These are phyloP conservation scores for Cladosporium sp. DNA, from an alignment of 2,329 filamentous ascomycete species.

Conservation along the genomic window DNA sequence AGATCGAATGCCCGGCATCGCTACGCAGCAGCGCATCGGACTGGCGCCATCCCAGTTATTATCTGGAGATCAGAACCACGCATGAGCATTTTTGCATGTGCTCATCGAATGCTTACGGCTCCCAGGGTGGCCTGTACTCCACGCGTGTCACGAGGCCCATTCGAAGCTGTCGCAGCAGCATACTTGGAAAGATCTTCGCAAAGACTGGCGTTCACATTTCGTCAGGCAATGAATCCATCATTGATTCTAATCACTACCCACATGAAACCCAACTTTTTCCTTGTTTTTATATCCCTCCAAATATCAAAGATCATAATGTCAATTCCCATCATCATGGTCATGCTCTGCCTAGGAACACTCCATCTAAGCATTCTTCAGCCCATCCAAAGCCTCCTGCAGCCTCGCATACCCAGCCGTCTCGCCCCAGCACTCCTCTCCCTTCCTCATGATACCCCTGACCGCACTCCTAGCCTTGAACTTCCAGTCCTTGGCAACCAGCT, in stretches of 20 bases:
- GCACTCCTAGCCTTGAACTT: constrained; percentile 85
- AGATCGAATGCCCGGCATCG: too few relatives aligned
- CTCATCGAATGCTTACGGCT: too few relatives aligned
- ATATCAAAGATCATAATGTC: not conserved
- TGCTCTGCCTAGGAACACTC: not conserved
- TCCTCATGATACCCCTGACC: constrained; percentile 77
- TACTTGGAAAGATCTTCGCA: not conserved
- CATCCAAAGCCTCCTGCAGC: constrained; percentile 53
- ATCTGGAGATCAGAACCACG: too few relatives aligned
- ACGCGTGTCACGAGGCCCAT: not conserved
- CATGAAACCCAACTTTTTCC: not conserved
- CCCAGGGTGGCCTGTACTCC: not conserved
- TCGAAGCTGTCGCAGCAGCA: too few relatives aligned
- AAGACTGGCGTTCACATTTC: not conserved
- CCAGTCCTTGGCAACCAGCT: constrained; percentile 76
- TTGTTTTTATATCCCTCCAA: not conserved
- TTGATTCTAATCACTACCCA: not conserved
- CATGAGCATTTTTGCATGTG: too few relatives aligned
- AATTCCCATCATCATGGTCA: not conserved
- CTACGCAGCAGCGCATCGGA: too few relatives aligned
- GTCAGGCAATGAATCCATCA: not conserved
- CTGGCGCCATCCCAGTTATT: too few relatives aligned
- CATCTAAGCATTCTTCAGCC: constrained; percentile 35
- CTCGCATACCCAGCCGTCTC: constrained; percentile 67
- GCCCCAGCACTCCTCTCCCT: constrained; percentile 81